Evolutionary conservation across 1,139 yeast species (phyloP).

Genomic region (Debaryomyces nepalensis): DNA sequence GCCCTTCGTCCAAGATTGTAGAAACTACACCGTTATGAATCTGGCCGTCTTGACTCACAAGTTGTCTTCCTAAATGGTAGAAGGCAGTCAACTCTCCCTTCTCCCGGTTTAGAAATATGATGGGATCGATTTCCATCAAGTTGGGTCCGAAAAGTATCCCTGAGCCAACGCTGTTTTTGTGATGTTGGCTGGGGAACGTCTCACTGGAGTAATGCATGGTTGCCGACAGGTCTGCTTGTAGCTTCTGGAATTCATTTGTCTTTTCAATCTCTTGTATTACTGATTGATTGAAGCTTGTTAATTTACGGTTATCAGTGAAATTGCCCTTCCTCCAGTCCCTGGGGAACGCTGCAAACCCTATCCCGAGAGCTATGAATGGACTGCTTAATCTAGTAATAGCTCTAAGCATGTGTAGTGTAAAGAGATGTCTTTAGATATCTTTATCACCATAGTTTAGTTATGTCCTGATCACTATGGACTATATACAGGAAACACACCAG

Average conservation of each 20-base stretch:
- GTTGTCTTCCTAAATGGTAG: conserved; percentile 69
- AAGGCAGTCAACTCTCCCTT: conserved; percentile 59
- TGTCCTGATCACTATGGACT: neutral
- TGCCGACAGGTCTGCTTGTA: conserved; percentile 33
- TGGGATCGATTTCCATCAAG: conserved; percentile 69
- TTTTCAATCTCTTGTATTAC: conserved; percentile 37
- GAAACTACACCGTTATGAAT: conserved; percentile 89
- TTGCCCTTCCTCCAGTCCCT: conserved; percentile 40
- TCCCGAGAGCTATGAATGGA: conserved; percentile 49
- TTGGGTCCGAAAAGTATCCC: conserved; percentile 68
- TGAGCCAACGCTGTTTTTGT: conserved; percentile 63
- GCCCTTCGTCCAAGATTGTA: conserved; percentile 82
- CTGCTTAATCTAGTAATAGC: conserved; percentile 28
- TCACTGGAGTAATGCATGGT: conserved; percentile 39
- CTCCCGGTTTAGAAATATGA: conserved; percentile 52
- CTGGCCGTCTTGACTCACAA: conserved; percentile 71
- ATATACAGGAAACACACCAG: too few relatives aligned
- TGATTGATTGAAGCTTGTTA: conserved; percentile 36
- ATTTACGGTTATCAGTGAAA: conserved; percentile 22
- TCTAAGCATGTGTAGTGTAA: conserved; percentile 26
- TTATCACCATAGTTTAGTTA: neutral
- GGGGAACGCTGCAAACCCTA: conserved; percentile 53
- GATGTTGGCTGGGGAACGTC: conserved; percentile 64
- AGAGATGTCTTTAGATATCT: neutral
- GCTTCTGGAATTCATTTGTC: conserved; percentile 35